Evolutionary conservation across 73 alveolate genomes (phyloP).

Genomic region (Paraurostyla sp.): DNA sequence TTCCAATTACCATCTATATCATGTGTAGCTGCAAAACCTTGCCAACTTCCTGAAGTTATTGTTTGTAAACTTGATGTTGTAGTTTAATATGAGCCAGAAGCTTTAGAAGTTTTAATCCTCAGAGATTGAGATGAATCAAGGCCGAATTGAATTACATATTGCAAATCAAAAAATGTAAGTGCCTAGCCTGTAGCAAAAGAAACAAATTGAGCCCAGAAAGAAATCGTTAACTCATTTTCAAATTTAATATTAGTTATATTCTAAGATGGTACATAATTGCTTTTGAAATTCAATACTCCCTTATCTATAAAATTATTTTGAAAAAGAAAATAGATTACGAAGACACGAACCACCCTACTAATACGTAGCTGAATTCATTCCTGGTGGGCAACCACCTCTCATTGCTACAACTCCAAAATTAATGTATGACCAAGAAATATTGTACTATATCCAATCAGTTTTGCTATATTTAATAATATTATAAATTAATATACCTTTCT

Average conservation of each 20-base stretch:
- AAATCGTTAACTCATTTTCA: neutral
- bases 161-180: neutral
- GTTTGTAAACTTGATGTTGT: neutral
- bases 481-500: neutral
- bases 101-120: neutral
- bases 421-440: neutral
- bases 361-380: neutral
- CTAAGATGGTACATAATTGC: neutral
- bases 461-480: neutral
- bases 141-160: neutral
- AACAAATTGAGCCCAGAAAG: neutral
- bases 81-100: neutral
- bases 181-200: neutral
- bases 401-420: neutral
- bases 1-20: constrained; percentile 9
- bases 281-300: neutral
- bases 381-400: constrained; percentile 10
- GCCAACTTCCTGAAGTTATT: neutral
- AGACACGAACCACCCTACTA: neutral
- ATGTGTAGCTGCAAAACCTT: constrained; percentile 11
- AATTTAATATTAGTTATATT: neutral
- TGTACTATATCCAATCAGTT: neutral
- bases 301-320: neutral
- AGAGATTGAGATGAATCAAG: neutral
- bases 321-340: neutral